Conservation (phyloP, 148 eudicot genomes). For the Chenopodium album region DNA sequence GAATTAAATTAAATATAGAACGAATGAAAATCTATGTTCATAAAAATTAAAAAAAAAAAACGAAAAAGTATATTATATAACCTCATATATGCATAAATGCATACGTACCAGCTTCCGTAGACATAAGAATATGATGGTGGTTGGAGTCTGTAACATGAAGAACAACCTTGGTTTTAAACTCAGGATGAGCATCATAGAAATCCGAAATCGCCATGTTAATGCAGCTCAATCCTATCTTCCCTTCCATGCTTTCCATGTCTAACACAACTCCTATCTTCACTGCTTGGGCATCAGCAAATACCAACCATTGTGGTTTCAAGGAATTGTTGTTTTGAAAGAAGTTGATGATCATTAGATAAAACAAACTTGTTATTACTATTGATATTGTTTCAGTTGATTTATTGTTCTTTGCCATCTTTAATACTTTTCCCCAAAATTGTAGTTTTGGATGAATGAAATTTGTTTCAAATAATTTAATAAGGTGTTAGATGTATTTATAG, state of each 20-base stretch:
- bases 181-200: slow-evolving; percentile 36
- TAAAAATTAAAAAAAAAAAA: no score
- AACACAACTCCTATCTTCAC: slow-evolving; percentile 57
- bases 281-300: background rate
- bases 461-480: background rate
- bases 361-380: background rate
- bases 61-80: no score
- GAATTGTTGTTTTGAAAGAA: background rate
- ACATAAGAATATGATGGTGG: slow-evolving; percentile 15
- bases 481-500: background rate
- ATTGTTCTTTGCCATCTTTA: background rate
- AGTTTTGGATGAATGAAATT: background rate
- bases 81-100: no score
- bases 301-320: background rate
- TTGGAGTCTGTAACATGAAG: slow-evolving; percentile 46
- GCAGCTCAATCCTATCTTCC: slow-evolving; percentile 42
- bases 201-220: slow-evolving; percentile 59
- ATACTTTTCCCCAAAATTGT: background rate
- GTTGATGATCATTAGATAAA: no score
- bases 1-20: no score
- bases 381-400: background rate
- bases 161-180: slow-evolving; percentile 35
- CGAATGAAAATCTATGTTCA: no score
- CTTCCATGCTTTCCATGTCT: slow-evolving; percentile 32
- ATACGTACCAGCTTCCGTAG: slow-evolving; percentile 13